Percentiles rank a stretch among this genome's conserved stretches.
phyloP scores from a whole-genome alignment of 495 filamentous ascomycete genomes.

The Pyrenopolyporus hunteri region DNA sequence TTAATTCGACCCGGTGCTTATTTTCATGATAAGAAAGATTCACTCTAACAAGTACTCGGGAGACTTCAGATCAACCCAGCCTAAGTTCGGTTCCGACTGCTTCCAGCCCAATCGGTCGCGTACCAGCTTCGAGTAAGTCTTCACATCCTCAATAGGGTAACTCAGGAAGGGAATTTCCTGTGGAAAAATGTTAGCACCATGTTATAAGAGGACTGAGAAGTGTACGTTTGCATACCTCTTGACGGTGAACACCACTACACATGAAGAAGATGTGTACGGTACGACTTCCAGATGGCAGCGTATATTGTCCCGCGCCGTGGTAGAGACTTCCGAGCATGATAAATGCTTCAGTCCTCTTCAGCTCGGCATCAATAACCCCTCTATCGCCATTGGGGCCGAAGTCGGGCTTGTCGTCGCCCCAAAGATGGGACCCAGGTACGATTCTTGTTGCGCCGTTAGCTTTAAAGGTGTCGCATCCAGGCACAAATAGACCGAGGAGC shows the following conservation, averaged over 20 bases:
- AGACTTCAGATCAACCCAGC: conserved; percentile 45
- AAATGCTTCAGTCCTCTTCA: conserved; percentile 38
- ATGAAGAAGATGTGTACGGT: conserved; percentile 46
- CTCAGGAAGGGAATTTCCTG: conserved; percentile 44
- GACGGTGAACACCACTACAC: conserved; percentile 44
- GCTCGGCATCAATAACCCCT: conserved; percentile 26
- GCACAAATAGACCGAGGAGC: conserved; percentile 44
- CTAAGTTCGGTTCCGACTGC: conserved; percentile 42
- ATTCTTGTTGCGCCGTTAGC: conserved; percentile 46
- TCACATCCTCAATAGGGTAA: conserved; percentile 40
- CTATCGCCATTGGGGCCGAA: conserved; percentile 17
- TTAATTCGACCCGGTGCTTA: too few relatives aligned
- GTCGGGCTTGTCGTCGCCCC: conserved; percentile 30
- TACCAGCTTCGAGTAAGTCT: conserved; percentile 34
- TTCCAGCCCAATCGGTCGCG: conserved; percentile 42
- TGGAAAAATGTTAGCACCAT: not conserved
- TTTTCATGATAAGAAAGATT: too few relatives aligned
- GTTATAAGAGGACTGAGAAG: not conserved
- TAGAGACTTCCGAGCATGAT: conserved; percentile 40
- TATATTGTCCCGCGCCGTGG: conserved; percentile 38
- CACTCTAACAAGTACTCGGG: conserved; percentile 30
- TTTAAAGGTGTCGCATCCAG: conserved; percentile 42
- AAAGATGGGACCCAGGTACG: conserved; percentile 40
- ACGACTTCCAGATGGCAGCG: conserved; percentile 33
- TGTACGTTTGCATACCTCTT: not conserved